These are phyloP conservation scores for Daldinia bambusicola DNA, from an alignment of 495 filamentous ascomycete genomes.

Conservation along the genomic window DNA sequence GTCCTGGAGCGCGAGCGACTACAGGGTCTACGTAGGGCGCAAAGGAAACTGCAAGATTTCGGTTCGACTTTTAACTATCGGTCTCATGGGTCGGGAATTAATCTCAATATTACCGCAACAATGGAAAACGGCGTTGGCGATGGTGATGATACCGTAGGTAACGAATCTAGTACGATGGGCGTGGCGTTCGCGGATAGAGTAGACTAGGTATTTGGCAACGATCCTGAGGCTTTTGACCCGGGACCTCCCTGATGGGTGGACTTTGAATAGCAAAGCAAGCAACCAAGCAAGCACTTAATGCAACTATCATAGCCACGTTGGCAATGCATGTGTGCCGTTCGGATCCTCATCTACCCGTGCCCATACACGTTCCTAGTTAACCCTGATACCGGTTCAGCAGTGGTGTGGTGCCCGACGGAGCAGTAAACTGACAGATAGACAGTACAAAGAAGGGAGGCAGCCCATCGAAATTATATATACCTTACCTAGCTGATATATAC, in stretches of 20 bases:
- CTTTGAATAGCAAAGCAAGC: constrained; percentile 13
- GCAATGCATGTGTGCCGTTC: constrained; percentile 7
- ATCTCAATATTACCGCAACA: constrained; percentile 13
- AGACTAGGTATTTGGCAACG: constrained; percentile 38
- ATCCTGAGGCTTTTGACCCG: constrained; percentile 15
- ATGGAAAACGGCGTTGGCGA: constrained; percentile 31
- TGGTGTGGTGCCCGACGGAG: neutral
- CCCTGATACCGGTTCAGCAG: neutral
- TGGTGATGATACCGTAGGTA: constrained; percentile 23
- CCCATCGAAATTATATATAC: constrained; percentile 33
- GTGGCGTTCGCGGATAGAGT: constrained; percentile 44
- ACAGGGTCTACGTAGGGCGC: constrained; percentile 80
- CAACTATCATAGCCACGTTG: constrained; percentile 27
- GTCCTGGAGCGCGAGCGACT: constrained; percentile 80
- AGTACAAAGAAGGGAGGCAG: constrained; percentile 26
- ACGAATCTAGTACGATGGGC: constrained; percentile 38
- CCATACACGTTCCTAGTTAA: constrained; percentile 6
- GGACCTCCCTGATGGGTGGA: constrained; percentile 9
- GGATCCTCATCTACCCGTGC: constrained; percentile 15
- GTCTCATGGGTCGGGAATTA: constrained; percentile 24
- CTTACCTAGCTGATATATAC: constrained; percentile 9
- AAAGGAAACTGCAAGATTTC: constrained; percentile 62
- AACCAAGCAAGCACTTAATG: constrained; percentile 12
- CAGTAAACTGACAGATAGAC: constrained; percentile 1
- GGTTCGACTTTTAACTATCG: constrained; percentile 17